These are phyloP conservation scores for Xylariaceae sp. DNA, from an alignment of 2,329 filamentous ascomycete species.

Conservation along the genomic window DNA sequence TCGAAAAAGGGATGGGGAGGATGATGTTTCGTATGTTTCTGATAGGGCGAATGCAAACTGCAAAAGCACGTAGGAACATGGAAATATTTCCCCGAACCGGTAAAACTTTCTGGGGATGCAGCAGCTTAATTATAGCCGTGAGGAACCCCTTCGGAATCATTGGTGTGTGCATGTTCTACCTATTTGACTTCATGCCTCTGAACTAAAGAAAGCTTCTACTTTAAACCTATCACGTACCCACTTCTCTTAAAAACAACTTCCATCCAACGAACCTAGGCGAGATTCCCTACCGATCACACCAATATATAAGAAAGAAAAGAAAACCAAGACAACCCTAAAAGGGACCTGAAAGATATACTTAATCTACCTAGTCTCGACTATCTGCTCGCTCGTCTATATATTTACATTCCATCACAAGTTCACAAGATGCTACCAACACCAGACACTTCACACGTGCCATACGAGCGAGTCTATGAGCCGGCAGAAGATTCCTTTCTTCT, in stretches of 20 bases:
- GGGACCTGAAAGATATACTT: background rate
- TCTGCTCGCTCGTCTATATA: background rate
- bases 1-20: background rate
- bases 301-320: background rate
- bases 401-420: background rate
- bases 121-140: too few species aligned
- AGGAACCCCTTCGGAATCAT: too few species aligned
- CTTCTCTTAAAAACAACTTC: constrained; percentile 2
- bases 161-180: too few species aligned
- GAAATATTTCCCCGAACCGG: background rate
- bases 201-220: background rate
- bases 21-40: background rate
- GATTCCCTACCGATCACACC: constrained; percentile 9
- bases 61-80: background rate
- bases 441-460: constrained; percentile 84
- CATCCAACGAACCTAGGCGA: background rate
- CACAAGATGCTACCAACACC: constrained; percentile 80
- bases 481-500: constrained; percentile 94
- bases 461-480: constrained; percentile 86
- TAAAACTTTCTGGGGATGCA: background rate
- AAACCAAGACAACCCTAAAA: background rate
- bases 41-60: background rate
- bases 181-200: background rate
- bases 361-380: background rate
- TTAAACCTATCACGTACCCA: constrained; percentile 12